Conservation (phyloP, 805 yeast species). For the Ogataea ganodermae region DNA sequence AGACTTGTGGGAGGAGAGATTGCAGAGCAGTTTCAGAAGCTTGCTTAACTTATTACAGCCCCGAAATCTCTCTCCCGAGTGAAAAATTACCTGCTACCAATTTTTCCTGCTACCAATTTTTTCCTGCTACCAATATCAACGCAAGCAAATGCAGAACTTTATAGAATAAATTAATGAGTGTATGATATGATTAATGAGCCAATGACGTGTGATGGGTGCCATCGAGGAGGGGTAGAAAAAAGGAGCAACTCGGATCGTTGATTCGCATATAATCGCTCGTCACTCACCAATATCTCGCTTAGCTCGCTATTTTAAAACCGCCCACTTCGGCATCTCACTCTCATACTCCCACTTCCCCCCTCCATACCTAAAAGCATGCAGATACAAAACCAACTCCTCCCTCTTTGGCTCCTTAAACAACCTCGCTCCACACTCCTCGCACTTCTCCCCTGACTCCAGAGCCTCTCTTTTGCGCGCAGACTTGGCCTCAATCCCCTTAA, state of each 20-base stretch:
- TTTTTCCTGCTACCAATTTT: too few relatives aligned
- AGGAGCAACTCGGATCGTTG: too few relatives aligned
- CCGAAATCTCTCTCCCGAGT: too few relatives aligned
- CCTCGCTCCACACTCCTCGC: constrained; percentile 39
- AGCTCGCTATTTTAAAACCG: constrained; percentile 23
- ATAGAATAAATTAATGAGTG: too few relatives aligned
- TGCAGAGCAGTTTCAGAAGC: constrained; percentile 22
- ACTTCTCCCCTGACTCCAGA: constrained; percentile 28
- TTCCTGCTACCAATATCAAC: too few relatives aligned
- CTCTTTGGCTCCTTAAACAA: constrained; percentile 35
- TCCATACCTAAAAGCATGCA: constrained; percentile 49
- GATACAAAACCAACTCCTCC: constrained; percentile 40
- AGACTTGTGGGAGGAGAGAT: constrained; percentile 16
- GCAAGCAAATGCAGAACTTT: too few relatives aligned
- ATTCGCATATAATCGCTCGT: too few relatives aligned
- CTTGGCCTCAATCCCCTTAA: constrained; percentile 12
- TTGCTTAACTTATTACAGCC: constrained; percentile 11
- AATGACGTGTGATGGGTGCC: too few relatives aligned
- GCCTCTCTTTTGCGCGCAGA: constrained; percentile 18
- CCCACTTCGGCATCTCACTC: constrained; percentile 52
- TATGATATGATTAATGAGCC: too few relatives aligned
- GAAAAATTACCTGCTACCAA: too few relatives aligned
- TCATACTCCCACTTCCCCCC: constrained; percentile 39
- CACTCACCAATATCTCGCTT: background rate
- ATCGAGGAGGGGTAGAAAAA: too few relatives aligned